A percentile compares a stretch with the other conserved stretches of the same genome.
These are phyloP conservation scores for Cornus kousa DNA, from an alignment of 148 eudicot genomes.

Conservation along the genomic window DNA sequence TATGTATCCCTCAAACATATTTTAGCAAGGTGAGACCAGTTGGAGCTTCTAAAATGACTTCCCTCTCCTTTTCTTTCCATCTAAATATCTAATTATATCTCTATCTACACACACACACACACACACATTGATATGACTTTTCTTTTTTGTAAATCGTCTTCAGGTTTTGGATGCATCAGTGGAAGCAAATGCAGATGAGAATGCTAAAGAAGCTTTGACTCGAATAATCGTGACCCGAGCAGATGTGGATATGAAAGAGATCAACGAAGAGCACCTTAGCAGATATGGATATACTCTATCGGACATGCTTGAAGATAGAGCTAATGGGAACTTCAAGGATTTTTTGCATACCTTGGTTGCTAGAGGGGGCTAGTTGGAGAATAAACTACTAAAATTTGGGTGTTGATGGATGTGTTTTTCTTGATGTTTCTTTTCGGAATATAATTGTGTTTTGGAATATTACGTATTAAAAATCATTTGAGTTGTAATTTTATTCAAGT, in stretches of 20 bases:
- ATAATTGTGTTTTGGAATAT: no score
- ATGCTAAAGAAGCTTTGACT: conserved; percentile 59
- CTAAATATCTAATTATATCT: neutral
- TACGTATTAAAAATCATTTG: no score
- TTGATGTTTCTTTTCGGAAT: no score
- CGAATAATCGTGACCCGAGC: conserved; percentile 70
- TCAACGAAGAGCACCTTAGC: conserved; percentile 42
- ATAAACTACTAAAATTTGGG: neutral
- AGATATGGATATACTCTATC: conserved; percentile 36
- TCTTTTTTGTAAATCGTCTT: neutral
- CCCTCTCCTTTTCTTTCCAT: neutral
- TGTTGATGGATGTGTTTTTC: neutral
- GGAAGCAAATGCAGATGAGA: conserved; percentile 45
- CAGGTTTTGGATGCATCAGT: conserved; percentile 63
- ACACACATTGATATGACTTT: no score
- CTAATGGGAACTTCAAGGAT: conserved; percentile 74
- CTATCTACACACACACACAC: no score
- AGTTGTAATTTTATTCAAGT: no score
- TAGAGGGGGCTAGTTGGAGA: conserved; percentile 22
- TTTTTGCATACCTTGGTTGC: conserved; percentile 63
- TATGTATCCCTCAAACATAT: conserved; percentile 47
- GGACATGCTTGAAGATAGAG: conserved; percentile 42
- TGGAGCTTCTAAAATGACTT: neutral
- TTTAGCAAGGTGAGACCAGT: conserved; percentile 51
- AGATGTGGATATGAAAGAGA: conserved; percentile 53